Base-by-base conservation (phyloP, 2,329 filamentous ascomycete species). In the Malbranchea zuffiana region DNA sequence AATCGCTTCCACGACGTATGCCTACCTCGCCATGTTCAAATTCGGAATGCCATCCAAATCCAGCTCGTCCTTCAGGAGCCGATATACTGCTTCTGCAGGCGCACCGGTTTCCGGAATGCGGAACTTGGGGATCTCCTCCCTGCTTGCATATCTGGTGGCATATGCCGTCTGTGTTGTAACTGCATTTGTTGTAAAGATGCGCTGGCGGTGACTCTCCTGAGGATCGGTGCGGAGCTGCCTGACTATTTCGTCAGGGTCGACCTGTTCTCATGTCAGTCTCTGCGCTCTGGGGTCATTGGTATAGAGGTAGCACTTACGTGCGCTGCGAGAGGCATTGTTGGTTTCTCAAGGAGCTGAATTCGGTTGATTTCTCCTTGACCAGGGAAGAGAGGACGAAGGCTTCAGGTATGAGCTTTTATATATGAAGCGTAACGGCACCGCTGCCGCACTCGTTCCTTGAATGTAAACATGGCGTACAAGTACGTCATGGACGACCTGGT, bases 11-110 rank as follows among this genome's bases (percentile, higher is more conserved):
- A 17, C 4, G 3, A 23, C 11, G 19, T 10, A 32, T 39, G 17
- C 41, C 35, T 51, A 67, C 65, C 59, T 68, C 44, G 79, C 78
- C 17, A 81, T 59, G 49, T 83, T 83, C 44, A 82, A 60, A 46
- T 78, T 79, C 0, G 80, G 78, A 32, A 69, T 67, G 18, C 78
- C 75, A 49, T 80, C 75, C 2, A 80, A 62, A 53, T 79, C 73
- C 23, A 77, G 55, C 47, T 79, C 74, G 52, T 78, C 74, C 43
- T 67, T 69, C 41, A 78, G 63, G 55, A 83, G 66, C 46, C 80
- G 74, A 47, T 79, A 74, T 1, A 79, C 78, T 0, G 73, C 69
- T 45, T 80, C 75, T 6, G 72, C 69, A 28, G 52, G 48, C 5
- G 54, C 51, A 6, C 56, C 56, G 4, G 51, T 30, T 17, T 49